Evolutionary conservation across 257 asterid species (phyloP).

Genomic region (Solanum appendiculatum): DNA sequence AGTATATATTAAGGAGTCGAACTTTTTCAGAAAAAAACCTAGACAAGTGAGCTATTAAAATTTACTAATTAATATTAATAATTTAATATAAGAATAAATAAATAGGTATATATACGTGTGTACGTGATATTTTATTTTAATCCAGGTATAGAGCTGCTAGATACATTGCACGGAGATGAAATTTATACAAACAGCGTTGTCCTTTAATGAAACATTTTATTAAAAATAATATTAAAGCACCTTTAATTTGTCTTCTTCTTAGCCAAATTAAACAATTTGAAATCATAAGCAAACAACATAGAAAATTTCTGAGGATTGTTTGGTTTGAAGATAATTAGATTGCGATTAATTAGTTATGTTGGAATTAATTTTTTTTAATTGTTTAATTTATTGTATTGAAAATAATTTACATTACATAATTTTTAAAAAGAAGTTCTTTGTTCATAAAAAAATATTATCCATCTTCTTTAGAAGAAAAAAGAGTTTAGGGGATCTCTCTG

Average conservation of each 20-base stretch:
- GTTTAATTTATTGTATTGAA: neutral
- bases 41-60: neutral
- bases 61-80: neutral
- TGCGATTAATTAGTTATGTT: neutral
- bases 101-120: neutral
- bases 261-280: neutral
- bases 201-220: neutral
- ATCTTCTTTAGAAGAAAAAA: neutral
- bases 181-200: constrained; percentile 1
- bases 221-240: neutral
- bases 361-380: neutral
- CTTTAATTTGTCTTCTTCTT: constrained; percentile 7
- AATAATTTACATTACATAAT: neutral
- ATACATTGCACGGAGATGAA: neutral
- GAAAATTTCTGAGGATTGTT: neutral
- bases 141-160: neutral
- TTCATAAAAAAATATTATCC: neutral
- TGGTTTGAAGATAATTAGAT: neutral
- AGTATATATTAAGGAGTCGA: too few relatives aligned
- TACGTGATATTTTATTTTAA: neutral
- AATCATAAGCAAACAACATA: neutral
- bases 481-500: neutral
- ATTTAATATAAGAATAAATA: neutral
- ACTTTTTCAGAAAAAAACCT: neutral
- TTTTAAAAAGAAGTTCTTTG: neutral